These are phyloP conservation scores for Xanthoceras sorbifolium DNA, from an alignment of 345 rosid genomes.

Conservation along the genomic window DNA sequence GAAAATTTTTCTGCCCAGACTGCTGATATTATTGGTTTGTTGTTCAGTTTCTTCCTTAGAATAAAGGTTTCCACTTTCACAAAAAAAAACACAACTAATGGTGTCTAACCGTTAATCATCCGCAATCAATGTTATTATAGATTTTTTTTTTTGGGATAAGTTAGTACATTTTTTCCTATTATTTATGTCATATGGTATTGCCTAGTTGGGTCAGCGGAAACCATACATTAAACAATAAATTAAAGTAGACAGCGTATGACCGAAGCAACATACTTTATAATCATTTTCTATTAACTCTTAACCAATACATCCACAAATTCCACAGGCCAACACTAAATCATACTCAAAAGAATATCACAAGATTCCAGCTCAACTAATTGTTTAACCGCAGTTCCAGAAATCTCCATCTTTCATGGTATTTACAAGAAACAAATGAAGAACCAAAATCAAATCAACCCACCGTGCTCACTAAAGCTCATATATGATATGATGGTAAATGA, in stretches of 20 bases:
- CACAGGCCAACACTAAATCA: slow-evolving; percentile 10
- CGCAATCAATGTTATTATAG: too few species aligned
- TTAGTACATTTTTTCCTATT: too few species aligned
- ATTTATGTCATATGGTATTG: too few species aligned
- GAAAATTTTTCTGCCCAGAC: too few species aligned
- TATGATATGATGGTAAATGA: slow-evolving; percentile 21
- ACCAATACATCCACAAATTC: slow-evolving; percentile 6
- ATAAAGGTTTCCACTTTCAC: too few species aligned
- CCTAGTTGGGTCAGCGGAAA: too few species aligned
- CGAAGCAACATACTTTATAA: not conserved
- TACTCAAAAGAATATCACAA: slow-evolving; percentile 27
- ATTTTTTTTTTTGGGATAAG: too few species aligned
- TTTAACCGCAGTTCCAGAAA: slow-evolving; percentile 29
- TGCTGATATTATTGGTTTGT: too few species aligned
- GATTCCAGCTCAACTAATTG: slow-evolving; percentile 36
- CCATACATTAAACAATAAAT: not conserved
- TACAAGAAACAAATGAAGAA: slow-evolving; percentile 38
- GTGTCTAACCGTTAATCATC: too few species aligned
- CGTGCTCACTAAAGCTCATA: slow-evolving; percentile 32
- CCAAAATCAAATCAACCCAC: slow-evolving; percentile 20
- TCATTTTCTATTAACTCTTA: not conserved
- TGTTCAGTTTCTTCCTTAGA: too few species aligned
- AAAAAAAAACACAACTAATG: too few species aligned
- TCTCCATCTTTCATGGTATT: slow-evolving; percentile 35
- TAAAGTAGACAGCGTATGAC: not conserved